phyloP scores from a whole-genome alignment of 2,329 filamentous ascomycete genomes.

The Westerdykella sp. region DNA sequence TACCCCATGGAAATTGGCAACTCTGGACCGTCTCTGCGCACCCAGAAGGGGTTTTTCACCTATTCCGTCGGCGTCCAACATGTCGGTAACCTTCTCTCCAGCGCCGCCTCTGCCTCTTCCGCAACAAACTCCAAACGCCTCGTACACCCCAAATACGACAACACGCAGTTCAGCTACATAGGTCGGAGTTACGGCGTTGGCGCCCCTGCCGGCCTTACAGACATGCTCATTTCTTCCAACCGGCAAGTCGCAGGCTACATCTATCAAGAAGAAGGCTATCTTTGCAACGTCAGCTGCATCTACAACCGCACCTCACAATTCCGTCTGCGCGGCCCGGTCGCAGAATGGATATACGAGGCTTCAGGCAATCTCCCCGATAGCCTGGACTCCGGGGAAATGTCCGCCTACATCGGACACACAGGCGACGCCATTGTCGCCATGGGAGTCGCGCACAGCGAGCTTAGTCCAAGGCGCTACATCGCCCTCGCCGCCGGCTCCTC shows the following conservation, averaged over 20 bases:
- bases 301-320: constrained; percentile 36
- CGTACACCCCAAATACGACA: constrained; percentile 23
- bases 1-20: constrained; percentile 23
- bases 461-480: constrained; percentile 21
- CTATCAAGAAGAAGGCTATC: constrained; percentile 33
- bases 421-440: constrained; percentile 27
- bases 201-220: constrained; percentile 31
- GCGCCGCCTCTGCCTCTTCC: constrained; percentile 20
- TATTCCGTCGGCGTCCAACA: constrained; percentile 22
- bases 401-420: constrained; percentile 27
- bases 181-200: constrained; percentile 41
- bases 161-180: constrained; percentile 22
- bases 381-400: constrained; percentile 19
- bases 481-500: constrained; percentile 27
- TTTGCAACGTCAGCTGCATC: constrained; percentile 28
- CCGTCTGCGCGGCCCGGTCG: constrained; percentile 13
- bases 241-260: constrained; percentile 20
- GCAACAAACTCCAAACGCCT: constrained; percentile 6
- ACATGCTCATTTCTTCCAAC: constrained; percentile 13
- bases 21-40: constrained; percentile 18
- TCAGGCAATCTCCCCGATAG: constrained; percentile 20
- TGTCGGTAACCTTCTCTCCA: constrained; percentile 18
- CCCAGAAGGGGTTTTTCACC: constrained; percentile 21
- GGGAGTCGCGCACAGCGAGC: constrained; percentile 22
- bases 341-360: constrained; percentile 22